Evolutionary conservation across 2,329 filamentous ascomycete genomes (phyloP).

Genomic region (Zalaria obscura): DNA sequence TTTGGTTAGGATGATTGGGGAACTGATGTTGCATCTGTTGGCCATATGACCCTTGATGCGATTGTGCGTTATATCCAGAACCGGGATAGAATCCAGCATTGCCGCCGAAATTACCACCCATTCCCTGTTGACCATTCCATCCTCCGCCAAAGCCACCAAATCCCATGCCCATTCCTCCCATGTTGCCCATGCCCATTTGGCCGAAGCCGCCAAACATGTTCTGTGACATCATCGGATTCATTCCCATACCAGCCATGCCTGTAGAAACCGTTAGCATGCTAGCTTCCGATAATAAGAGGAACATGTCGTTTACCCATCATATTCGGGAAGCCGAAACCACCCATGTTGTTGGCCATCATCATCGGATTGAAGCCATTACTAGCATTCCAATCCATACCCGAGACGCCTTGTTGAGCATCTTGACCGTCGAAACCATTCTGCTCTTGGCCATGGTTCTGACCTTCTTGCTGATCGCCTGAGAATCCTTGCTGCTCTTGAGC

Average conservation of each 20-base stretch:
- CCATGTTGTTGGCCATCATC: slow-evolving; percentile 47
- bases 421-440: slow-evolving; percentile 28
- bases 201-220: slow-evolving; percentile 67
- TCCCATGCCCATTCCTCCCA: slow-evolving; percentile 51
- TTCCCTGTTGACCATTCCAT: slow-evolving; percentile 60
- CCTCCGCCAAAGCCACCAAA: slow-evolving; percentile 49
- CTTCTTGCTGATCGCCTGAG: neutral
- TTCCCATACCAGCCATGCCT: slow-evolving; percentile 73
- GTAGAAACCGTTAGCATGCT: slow-evolving; percentile 2
- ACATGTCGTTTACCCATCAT: slow-evolving; percentile 67
- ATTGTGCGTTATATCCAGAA: slow-evolving; percentile 19
- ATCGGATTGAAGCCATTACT: slow-evolving; percentile 53
- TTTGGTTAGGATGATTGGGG: slow-evolving; percentile 47
- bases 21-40: slow-evolving; percentile 35
- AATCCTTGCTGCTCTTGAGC: neutral
- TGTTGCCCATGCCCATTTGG: slow-evolving; percentile 66
- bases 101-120: slow-evolving; percentile 57
- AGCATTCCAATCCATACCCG: slow-evolving; percentile 39
- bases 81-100: slow-evolving; percentile 38
- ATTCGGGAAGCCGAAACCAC: slow-evolving; percentile 64
- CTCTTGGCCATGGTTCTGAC: slow-evolving; percentile 2
- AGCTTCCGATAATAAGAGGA: too few species aligned
- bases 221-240: slow-evolving; percentile 53
- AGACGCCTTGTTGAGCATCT: slow-evolving; percentile 31
- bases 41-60: slow-evolving; percentile 27